Evolutionary conservation across 345 rosid species (phyloP).

Genomic region (thale cress (Arabidopsis thaliana)): TAIR10.1 NC_003071.7:17827501-17828000

Average conservation of each 20-base stretch:
- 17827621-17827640: constrained; percentile 35
- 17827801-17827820: constrained; percentile 5
- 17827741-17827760: constrained; percentile 39
- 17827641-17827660: constrained; percentile 37
- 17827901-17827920: constrained; percentile 21
- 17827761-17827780: constrained; percentile 23
- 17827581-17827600: constrained; percentile 78
- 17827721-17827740: constrained; percentile 42
- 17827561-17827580: constrained; percentile 76
- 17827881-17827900: constrained; percentile 20
- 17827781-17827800: constrained; percentile 31
- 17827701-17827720: constrained; percentile 22
- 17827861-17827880: constrained; percentile 21
- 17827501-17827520: constrained; percentile 40
- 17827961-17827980: constrained; percentile 33
- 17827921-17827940: constrained; percentile 5
- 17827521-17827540: constrained; percentile 38
- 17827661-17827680: neutral
- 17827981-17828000: constrained; percentile 40
- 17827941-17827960: neutral
- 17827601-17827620: constrained; percentile 72
- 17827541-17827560: constrained; percentile 25
- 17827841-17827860: constrained; percentile 27
- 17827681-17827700: neutral
- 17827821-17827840: constrained; percentile 22